Percentiles rank a stretch among this genome's conserved stretches.
phyloP scores from a whole-genome alignment of 164 flowering plant genomes.

The Tetrastigma voinierianum region DNA sequence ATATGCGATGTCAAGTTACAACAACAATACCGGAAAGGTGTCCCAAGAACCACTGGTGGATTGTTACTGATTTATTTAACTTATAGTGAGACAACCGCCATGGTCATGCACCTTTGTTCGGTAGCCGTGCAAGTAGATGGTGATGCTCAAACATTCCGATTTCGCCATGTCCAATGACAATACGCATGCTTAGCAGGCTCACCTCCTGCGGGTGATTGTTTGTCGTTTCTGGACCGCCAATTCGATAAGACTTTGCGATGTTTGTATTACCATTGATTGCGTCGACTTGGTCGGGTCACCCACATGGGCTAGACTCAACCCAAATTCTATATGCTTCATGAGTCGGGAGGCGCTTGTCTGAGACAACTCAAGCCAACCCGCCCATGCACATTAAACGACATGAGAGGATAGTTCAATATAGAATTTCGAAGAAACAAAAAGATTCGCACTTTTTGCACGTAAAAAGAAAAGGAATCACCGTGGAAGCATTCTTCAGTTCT shows the following conservation, averaged over 20 bases:
- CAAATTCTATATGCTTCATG: no score
- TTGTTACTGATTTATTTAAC: no score
- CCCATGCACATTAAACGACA: no score
- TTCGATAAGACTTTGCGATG: background rate
- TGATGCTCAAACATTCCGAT: background rate
- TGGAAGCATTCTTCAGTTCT: no score
- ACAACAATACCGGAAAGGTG: constrained; percentile 8
- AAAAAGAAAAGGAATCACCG: no score
- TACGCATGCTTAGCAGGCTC: background rate
- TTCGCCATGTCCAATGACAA: background rate
- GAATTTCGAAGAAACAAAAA: no score
- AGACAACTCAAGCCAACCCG: no score
- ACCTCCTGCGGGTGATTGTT: background rate
- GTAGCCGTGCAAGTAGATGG: background rate
- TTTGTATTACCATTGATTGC: background rate
- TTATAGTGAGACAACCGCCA: constrained; percentile 2
- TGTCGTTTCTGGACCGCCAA: background rate
- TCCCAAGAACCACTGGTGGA: background rate
- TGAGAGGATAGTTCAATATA: no score
- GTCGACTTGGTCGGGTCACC: no score
- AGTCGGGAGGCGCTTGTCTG: no score
- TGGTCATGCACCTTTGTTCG: constrained; percentile 6
- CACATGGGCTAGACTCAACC: no score
- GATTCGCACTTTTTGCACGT: no score
- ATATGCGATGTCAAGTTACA: constrained; percentile 4